Evolutionary conservation across 768 basidiomycete species (phyloP), one percentile per base, ranked within the genome.

Genomic region (Hericium alpestre): DNA sequence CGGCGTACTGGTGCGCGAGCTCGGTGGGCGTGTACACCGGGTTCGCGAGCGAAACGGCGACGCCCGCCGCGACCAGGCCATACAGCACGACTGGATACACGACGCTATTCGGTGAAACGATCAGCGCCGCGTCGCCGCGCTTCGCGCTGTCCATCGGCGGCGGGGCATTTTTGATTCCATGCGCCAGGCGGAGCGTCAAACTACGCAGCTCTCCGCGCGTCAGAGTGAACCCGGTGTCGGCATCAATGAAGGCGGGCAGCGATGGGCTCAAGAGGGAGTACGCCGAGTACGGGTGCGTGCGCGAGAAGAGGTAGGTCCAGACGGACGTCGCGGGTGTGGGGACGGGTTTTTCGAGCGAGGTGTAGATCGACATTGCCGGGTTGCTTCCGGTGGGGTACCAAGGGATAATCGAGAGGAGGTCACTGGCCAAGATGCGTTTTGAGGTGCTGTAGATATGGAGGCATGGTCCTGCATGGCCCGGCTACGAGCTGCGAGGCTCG

Each of bases 21-120:
- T 94, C 92, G 8, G 71, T 65, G 3, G 82, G 67, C 4, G 82
- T 86, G 64, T 89, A 93, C 0, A 76, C 75, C 57, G 78, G 82
- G 66, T 91, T 93, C 15, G 86, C 86, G 13, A 88, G 80, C 0
- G 90, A 87, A 54, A 80, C 78, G 47, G 79, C 71, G 15, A 89
- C 65, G 3, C 87, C 87, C 0, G 84, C 86, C 0, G 90, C 84
- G 46, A 84, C 73, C 66, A 70, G 68, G 51, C 68, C 71, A 16
- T 72, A 69, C 6, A 82, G 57, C 51, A 76, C 66, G 57, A 81
- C 65, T 1, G 82, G 78, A 71, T 74, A 84, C 46, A 73, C 71
- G 49, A 90, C 63, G 18, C 75, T 81, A 69, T 93, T 92, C 9
- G 79, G 83, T 1, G 84, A 83, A 65, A 78, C 90, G 5, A 92